phyloP scores from a whole-genome alignment of 371 early-diverging fungal genomes.

The Zychaea mexicana region DNA sequence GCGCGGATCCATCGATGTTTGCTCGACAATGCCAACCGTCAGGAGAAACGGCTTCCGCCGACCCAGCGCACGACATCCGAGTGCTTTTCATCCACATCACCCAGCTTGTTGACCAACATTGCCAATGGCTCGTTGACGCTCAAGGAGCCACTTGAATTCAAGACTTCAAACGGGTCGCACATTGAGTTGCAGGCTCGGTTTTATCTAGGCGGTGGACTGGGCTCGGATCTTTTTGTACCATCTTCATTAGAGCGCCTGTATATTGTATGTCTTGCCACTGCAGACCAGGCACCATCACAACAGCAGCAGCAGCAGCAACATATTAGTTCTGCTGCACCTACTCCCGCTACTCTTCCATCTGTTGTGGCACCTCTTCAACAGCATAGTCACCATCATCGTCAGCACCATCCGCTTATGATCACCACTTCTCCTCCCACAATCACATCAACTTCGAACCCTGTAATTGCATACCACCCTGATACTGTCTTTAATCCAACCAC shows the following conservation, averaged over 20 bases:
- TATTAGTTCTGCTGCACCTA: not conserved
- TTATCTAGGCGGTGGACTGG: conserved; percentile 65
- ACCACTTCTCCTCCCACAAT: not conserved
- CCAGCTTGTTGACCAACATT: conserved; percentile 20
- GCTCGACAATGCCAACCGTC: conserved; percentile 38
- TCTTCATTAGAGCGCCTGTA: conserved; percentile 14
- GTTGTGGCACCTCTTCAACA: no score
- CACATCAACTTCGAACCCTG: not conserved
- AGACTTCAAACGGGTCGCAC: conserved; percentile 44
- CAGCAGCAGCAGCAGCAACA: not conserved
- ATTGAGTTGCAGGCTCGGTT: conserved; percentile 44
- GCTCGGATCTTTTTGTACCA: conserved; percentile 47
- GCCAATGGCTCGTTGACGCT: conserved; percentile 30
- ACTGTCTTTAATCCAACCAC: not conserved
- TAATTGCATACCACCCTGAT: no score
- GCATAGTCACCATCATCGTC: not conserved
- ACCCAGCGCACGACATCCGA: conserved; percentile 51
- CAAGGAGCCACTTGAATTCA: conserved; percentile 45
- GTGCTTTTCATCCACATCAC: conserved; percentile 37
- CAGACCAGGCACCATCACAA: not conserved
- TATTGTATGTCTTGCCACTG: conserved; percentile 15
- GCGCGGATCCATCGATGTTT: conserved; percentile 45
- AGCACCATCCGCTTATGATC: not conserved
- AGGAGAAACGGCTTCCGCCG: conserved; percentile 29
- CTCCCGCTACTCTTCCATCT: not conserved